Evolutionary conservation across 176 grass and related monocot species (phyloP).

Genomic region (Aegilops speltoides): DNA sequence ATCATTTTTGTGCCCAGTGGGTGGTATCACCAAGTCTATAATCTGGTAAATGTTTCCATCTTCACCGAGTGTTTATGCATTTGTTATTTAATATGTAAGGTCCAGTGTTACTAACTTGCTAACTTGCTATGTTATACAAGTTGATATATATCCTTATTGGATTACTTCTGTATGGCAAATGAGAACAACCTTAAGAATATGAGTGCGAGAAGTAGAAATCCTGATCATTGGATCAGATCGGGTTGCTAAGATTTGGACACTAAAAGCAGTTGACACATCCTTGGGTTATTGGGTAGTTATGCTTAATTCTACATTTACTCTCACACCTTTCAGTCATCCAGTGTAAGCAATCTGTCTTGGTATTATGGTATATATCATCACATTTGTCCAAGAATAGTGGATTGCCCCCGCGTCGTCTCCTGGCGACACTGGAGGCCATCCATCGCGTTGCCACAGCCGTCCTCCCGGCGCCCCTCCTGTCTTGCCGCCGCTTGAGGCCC

Average conservation of each 20-base stretch:
- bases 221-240: slow-evolving; percentile 4
- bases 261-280: neutral
- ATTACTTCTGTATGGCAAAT: slow-evolving; percentile 6
- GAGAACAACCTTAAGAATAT: neutral
- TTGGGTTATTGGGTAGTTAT: neutral
- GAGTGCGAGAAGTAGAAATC: neutral
- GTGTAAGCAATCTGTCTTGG: slow-evolving; percentile 4
- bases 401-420: too few relatives aligned
- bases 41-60: slow-evolving; percentile 57
- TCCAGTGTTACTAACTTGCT: neutral
- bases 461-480: too few relatives aligned
- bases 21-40: slow-evolving; percentile 99
- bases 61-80: slow-evolving; percentile 10
- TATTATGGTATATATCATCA: neutral
- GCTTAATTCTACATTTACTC: neutral
- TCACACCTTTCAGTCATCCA: slow-evolving; percentile 14
- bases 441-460: too few relatives aligned
- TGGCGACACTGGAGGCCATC: too few relatives aligned
- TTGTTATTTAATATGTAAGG: slow-evolving; percentile 14
- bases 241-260: neutral
- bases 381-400: too few relatives aligned
- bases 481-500: too few relatives aligned
- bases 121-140: neutral
- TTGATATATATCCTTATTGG: slow-evolving; percentile 3
- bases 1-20: slow-evolving; percentile 97